Evolutionary conservation across 2,329 filamentous ascomycete species (phyloP).

Genomic region (Nigrograna mackinnonii): DNA sequence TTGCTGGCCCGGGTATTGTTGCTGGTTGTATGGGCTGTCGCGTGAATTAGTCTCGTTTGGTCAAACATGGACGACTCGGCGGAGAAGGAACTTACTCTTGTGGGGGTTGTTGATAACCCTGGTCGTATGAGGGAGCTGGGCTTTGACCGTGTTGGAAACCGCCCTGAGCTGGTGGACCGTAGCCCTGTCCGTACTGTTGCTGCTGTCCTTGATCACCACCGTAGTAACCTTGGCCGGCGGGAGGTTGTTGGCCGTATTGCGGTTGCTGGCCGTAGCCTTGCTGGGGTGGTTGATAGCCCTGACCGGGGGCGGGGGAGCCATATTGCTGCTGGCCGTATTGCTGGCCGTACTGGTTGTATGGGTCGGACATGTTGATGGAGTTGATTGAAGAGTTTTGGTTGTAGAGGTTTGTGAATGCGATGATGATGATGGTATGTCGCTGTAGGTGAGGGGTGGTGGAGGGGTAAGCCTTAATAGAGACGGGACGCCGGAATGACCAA

Average conservation of each 20-base stretch:
- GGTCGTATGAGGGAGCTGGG: conserved; percentile 30
- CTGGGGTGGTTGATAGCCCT: conserved; percentile 33
- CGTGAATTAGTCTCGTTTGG: too few relatives aligned
- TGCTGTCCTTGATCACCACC: conserved; percentile 31
- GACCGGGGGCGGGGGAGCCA: conserved; percentile 31
- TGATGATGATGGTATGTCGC: conserved; percentile 1
- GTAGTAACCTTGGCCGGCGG: conserved; percentile 35
- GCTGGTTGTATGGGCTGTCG: conserved; percentile 27
- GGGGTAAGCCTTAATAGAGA: conserved; percentile 2
- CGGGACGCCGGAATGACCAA: neutral
- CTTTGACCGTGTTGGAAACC: conserved; percentile 54
- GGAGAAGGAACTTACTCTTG: conserved; percentile 30
- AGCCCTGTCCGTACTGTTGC: conserved; percentile 39
- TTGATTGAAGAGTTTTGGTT: conserved; percentile 2
- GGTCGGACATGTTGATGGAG: conserved; percentile 52
- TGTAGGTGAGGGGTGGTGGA: conserved; percentile 8
- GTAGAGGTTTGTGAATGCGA: conserved; percentile 1
- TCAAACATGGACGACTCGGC: conserved; percentile 6
- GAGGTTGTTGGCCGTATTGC: conserved; percentile 35
- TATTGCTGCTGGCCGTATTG: conserved; percentile 38
- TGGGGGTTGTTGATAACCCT: conserved; percentile 32
- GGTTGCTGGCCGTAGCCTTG: conserved; percentile 31
- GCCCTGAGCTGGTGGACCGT: conserved; percentile 51
- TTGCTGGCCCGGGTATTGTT: conserved; percentile 32
- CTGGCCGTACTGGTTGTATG: conserved; percentile 51